Evolutionary conservation across 2,329 filamentous ascomycete genomes (phyloP).

Genomic region (Sporothrix protearum): DNA sequence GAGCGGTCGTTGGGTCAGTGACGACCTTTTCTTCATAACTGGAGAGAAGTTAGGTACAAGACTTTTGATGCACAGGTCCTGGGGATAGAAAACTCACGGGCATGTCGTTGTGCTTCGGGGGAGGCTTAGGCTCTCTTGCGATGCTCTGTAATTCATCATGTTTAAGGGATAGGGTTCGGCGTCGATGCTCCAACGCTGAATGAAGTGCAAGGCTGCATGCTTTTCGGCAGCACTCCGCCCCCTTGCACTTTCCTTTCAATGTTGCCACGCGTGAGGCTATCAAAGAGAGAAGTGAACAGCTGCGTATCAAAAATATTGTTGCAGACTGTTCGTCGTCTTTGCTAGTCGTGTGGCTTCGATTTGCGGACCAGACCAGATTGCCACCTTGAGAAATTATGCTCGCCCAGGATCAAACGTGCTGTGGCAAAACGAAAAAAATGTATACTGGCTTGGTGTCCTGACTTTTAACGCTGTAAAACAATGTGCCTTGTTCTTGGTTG

Average conservation of each 20-base stretch:
- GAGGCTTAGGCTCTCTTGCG: conserved; percentile 15
- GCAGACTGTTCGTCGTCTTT: background rate
- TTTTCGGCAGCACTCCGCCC: background rate
- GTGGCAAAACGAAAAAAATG: background rate
- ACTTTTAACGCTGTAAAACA: background rate
- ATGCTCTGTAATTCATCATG: conserved; percentile 16
- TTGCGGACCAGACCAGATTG: background rate
- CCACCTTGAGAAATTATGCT: background rate
- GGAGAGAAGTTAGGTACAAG: background rate
- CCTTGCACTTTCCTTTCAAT: background rate
- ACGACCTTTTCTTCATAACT: conserved; percentile 34
- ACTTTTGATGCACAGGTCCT: too few species aligned
- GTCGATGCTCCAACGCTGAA: conserved; percentile 10
- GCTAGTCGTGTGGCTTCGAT: background rate
- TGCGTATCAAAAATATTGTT: background rate
- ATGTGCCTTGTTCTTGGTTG: background rate
- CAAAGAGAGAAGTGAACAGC: background rate
- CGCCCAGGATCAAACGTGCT: too few species aligned
- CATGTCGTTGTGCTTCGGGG: conserved; percentile 13
- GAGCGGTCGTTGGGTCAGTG: conserved; percentile 32
- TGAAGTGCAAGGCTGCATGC: background rate
- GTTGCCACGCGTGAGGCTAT: background rate
- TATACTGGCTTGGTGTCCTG: background rate
- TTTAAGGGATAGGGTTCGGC: background rate
- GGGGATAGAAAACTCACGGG: conserved; percentile 16